phyloP scores from a whole-genome alignment of 2,329 filamentous ascomycete genomes.

The Fusarium falciforme region DNA sequence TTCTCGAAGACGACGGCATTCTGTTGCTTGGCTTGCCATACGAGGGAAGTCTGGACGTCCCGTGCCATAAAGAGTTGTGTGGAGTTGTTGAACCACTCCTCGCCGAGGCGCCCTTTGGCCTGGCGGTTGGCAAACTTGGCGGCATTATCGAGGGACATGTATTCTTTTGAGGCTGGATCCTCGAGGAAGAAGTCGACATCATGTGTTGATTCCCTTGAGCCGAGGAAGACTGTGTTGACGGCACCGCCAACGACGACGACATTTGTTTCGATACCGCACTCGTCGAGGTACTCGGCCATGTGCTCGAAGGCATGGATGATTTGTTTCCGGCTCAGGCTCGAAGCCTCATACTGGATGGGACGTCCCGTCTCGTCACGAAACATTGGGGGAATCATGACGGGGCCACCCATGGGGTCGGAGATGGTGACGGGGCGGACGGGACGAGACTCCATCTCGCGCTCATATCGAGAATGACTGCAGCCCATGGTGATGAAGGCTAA shows the following conservation, averaged over 20 bases:
- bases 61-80: constrained; percentile 35
- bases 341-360: constrained; percentile 20
- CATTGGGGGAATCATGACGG: constrained; percentile 23
- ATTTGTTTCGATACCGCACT: constrained; percentile 16
- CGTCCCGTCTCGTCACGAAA: constrained; percentile 23
- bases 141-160: constrained; percentile 23
- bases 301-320: constrained; percentile 30
- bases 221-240: constrained; percentile 36
- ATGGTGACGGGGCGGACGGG: constrained; percentile 30
- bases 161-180: constrained; percentile 22
- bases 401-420: constrained; percentile 31
- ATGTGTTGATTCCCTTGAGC: constrained; percentile 31
- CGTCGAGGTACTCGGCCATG: constrained; percentile 36
- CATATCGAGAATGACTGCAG: constrained; percentile 31
- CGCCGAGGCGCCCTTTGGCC: constrained; percentile 27
- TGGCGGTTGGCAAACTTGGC: constrained; percentile 33
- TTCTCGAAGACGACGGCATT: constrained; percentile 34
- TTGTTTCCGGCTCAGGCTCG: constrained; percentile 19
- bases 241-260: constrained; percentile 36
- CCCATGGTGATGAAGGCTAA: constrained; percentile 24
- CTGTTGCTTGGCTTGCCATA: constrained; percentile 23
- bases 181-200: constrained; percentile 37
- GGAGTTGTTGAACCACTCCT: constrained; percentile 39
- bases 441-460: constrained; percentile 35
- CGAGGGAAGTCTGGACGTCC: constrained; percentile 20